phyloP scores from a whole-genome alignment of 164 flowering plant species.

The Nymphaea thermarum region DNA sequence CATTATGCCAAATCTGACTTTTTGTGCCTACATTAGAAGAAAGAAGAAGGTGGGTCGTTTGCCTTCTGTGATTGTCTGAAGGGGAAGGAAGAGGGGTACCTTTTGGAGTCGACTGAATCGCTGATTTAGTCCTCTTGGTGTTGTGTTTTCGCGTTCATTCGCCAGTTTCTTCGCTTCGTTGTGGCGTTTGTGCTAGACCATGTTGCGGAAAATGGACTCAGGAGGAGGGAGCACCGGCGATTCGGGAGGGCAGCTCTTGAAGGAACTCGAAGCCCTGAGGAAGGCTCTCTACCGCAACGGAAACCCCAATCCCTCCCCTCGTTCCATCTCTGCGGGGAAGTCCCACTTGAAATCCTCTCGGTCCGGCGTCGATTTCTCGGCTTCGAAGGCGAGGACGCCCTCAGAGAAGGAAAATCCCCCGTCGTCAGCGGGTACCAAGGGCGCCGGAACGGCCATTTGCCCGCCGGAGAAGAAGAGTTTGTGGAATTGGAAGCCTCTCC shows the following conservation, averaged over 20 bases:
- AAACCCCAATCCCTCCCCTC: constrained; percentile 11
- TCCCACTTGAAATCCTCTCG: constrained; percentile 4
- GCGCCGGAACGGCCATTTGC: background rate
- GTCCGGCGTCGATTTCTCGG: background rate
- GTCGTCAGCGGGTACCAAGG: constrained; percentile 9
- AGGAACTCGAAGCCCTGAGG: constrained; percentile 69
- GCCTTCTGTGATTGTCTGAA: background rate
- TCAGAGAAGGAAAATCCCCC: constrained; percentile 38
- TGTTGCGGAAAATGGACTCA: constrained; percentile 44
- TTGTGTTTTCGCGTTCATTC: background rate
- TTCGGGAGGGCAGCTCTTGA: constrained; percentile 43
- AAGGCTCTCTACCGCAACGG: constrained; percentile 55
- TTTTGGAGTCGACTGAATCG: background rate
- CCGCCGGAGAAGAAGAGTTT: constrained; percentile 5
- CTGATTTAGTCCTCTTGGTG: background rate
- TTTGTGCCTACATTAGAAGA: no score
- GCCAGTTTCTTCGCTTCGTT: background rate
- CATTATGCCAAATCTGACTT: no score
- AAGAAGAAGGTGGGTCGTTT: no score
- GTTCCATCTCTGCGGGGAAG: constrained; percentile 34
- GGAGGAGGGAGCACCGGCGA: constrained; percentile 35
- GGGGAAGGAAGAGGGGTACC: background rate
- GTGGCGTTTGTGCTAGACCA: constrained; percentile 9
- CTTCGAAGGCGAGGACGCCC: background rate
- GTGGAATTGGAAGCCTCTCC: constrained; percentile 81